These are phyloP conservation scores for Cylindrodendrum hubeiense DNA, from an alignment of 2,329 filamentous ascomycete genomes.

Conservation along the genomic window DNA sequence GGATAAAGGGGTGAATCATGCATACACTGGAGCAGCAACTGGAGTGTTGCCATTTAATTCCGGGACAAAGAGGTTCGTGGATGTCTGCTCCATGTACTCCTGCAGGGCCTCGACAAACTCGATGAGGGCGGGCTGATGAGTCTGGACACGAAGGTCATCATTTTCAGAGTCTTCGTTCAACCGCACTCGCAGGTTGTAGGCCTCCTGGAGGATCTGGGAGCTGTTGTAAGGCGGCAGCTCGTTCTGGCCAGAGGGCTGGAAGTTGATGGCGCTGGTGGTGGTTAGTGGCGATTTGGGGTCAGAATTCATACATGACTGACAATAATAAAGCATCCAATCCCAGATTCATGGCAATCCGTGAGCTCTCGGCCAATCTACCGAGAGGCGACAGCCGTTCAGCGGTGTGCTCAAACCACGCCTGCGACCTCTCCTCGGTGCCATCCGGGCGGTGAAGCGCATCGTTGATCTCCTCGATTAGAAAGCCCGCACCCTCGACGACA, in stretches of 20 bases:
- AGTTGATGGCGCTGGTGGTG: conserved; percentile 35
- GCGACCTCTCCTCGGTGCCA: conserved; percentile 25
- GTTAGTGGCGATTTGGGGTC: conserved; percentile 25
- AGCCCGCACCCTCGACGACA: conserved; percentile 34
- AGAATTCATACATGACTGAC: conserved; percentile 19
- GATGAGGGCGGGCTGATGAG: conserved; percentile 28
- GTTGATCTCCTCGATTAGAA: conserved; percentile 38
- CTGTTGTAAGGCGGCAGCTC: conserved; percentile 45
- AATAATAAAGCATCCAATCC: conserved; percentile 38
- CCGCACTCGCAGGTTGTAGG: conserved; percentile 33
- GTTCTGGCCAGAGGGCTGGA: conserved; percentile 31
- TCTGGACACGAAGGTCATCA: conserved; percentile 37
- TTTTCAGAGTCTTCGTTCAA: conserved; percentile 32
- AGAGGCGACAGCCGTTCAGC: conserved; percentile 39
- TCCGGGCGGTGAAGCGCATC: conserved; percentile 36
- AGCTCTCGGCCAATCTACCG: conserved; percentile 32
- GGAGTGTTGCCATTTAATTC: conserved; percentile 20
- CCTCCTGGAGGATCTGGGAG: conserved; percentile 44
- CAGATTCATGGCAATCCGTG: conserved; percentile 41
- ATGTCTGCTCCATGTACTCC: conserved; percentile 38
- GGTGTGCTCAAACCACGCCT: conserved; percentile 39
- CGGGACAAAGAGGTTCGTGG: conserved; percentile 22
- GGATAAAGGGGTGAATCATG: fast-evolving
- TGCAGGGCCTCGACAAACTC: conserved; percentile 43
- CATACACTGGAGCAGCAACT: conserved; percentile 28